Conservation (phyloP, 306 rosid species). For the Heteromeles arbutifolia region DNA sequence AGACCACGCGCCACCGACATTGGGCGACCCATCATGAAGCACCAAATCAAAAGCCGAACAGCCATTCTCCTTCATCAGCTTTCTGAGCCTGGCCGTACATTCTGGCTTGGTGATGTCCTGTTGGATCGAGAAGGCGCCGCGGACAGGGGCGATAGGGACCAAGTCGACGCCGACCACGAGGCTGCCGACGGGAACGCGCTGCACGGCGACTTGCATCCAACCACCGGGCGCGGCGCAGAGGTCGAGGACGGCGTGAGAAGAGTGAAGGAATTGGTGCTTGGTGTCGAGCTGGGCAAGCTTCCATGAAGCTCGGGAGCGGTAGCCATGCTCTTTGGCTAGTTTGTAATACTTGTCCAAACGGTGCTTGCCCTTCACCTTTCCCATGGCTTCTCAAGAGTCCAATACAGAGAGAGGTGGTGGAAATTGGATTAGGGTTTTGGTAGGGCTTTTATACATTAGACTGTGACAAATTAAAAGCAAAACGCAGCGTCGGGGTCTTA, state of each 20-base stretch:
- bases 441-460: neutral
- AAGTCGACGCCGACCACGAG: constrained; percentile 78
- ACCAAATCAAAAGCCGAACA: constrained; percentile 53
- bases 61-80: constrained; percentile 52
- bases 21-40: constrained; percentile 84
- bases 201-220: constrained; percentile 95
- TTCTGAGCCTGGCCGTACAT: constrained; percentile 55
- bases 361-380: constrained; percentile 93
- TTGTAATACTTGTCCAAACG: constrained; percentile 87
- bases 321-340: constrained; percentile 88
- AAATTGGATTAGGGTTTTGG: neutral
- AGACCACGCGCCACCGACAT: constrained; percentile 93
- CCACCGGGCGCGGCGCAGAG: constrained; percentile 99
- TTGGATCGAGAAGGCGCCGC: constrained; percentile 64
- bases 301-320: constrained; percentile 91
- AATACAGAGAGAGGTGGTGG: neutral
- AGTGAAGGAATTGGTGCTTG: constrained; percentile 60
- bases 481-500: neutral
- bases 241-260: constrained; percentile 79
- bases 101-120: constrained; percentile 81
- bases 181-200: constrained; percentile 67
- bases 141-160: constrained; percentile 65
- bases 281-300: constrained; percentile 78
- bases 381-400: constrained; percentile 30
- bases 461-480: neutral